phyloP scores from a whole-genome alignment of 257 asterid species.

The Vinca minor region DNA sequence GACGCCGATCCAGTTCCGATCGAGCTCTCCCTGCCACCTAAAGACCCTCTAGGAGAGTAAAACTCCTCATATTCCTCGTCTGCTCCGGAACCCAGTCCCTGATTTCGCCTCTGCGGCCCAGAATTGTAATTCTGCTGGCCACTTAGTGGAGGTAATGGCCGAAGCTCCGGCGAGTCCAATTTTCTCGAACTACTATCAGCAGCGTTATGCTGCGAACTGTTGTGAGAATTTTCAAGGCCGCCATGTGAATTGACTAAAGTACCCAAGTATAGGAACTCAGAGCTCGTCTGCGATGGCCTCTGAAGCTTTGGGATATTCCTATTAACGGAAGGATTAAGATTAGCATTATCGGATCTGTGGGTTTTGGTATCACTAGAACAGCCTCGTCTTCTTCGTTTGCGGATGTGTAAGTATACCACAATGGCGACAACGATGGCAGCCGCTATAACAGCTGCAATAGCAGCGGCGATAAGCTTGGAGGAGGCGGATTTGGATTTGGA shows the following conservation, averaged over 20 bases:
- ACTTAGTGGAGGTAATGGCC: constrained; percentile 69
- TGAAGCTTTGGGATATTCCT: constrained; percentile 61
- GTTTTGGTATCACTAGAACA: constrained; percentile 35
- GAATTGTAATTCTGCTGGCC: constrained; percentile 22
- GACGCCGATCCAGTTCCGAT: constrained; percentile 64
- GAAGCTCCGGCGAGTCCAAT: constrained; percentile 83
- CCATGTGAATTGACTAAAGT: constrained; percentile 73
- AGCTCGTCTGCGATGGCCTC: constrained; percentile 77
- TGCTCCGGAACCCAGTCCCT: constrained; percentile 29
- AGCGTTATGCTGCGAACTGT: constrained; percentile 5
- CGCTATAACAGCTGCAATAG: constrained; percentile 50
- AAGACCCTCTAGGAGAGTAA: constrained; percentile 74
- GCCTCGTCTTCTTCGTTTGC: constrained; percentile 24
- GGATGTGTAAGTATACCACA: constrained; percentile 50
- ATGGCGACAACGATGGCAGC: constrained; percentile 48
- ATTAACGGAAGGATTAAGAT: neutral
- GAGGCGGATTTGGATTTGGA: constrained; percentile 42
- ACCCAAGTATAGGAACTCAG: constrained; percentile 87
- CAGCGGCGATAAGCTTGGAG: constrained; percentile 49
- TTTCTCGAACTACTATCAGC: constrained; percentile 30
- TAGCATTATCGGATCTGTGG: constrained; percentile 46
- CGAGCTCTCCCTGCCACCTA: constrained; percentile 52
- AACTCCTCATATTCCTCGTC: constrained; percentile 59
- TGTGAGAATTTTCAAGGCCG: constrained; percentile 20
- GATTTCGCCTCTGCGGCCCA: constrained; percentile 21